Conservation (phyloP, 2,329 filamentous ascomycete genomes). For the Arthrobotrys sinensis region DNA sequence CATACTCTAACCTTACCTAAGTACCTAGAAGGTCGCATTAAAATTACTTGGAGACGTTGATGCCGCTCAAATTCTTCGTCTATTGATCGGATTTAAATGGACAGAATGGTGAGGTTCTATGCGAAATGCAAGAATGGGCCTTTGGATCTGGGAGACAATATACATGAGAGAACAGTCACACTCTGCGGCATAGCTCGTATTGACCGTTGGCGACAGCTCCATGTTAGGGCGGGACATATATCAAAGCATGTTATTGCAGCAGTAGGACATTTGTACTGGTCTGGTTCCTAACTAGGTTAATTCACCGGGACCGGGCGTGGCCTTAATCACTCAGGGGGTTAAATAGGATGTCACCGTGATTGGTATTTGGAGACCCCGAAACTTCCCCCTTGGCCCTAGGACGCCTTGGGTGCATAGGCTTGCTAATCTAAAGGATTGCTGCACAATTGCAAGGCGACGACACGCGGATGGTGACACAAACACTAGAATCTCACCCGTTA, state of each 20-base stretch:
- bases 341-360: too few species aligned
- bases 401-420: background rate
- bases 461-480: conserved; percentile 26
- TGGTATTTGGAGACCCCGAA: background rate
- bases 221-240: conserved; percentile 14
- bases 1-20: background rate
- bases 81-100: background rate
- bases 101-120: background rate
- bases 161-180: background rate
- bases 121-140: background rate
- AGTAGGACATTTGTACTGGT: background rate
- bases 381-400: background rate
- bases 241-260: background rate
- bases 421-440: conserved; percentile 2
- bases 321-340: background rate
- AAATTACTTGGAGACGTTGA: background rate
- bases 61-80: background rate
- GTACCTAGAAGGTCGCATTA: conserved; percentile 1
- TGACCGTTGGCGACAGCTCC: conserved; percentile 7
- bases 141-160: background rate
- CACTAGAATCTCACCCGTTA: conserved; percentile 19
- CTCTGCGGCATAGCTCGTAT: conserved; percentile 1
- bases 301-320: background rate
- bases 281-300: too few species aligned
- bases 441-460: conserved; percentile 5